These are phyloP conservation scores for Bolboschoenus planiculmis DNA, from an alignment of 176 grass and related monocot species.

Conservation along the genomic window DNA sequence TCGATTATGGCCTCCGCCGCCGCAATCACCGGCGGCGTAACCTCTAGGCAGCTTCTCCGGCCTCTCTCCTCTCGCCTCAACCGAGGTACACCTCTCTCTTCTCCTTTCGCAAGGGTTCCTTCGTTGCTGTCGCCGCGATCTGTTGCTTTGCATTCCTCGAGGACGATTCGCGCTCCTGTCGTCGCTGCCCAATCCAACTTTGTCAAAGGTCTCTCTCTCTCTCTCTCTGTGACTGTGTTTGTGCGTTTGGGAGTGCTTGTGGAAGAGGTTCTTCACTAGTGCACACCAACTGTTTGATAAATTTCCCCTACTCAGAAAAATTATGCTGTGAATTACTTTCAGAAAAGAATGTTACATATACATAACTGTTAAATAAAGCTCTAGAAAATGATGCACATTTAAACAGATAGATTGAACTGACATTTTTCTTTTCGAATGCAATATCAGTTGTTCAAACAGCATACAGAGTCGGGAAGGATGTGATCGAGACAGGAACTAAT, in stretches of 20 bases:
- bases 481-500: conserved; percentile 49
- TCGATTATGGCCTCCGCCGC: not conserved
- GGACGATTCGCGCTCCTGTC: conserved; percentile 32
- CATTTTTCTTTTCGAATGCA: not conserved
- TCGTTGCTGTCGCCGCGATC: too few relatives aligned
- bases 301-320: not conserved
- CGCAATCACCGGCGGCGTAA: not conserved
- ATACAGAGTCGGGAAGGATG: conserved; percentile 43
- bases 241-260: not conserved
- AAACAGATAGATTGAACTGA: not conserved
- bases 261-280: not conserved
- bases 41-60: not conserved
- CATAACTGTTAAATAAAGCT: not conserved
- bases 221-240: not conserved
- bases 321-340: not conserved
- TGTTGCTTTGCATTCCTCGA: too few relatives aligned
- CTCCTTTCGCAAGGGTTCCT: not conserved
- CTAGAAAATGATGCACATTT: not conserved
- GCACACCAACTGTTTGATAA: conserved; percentile 4
- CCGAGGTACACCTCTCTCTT: not conserved
- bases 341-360: not conserved
- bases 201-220: conserved; percentile 33
- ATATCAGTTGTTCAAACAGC: conserved; percentile 57
- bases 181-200: conserved; percentile 50
- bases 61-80: not conserved